Percentiles rank a stretch among this genome's conserved stretches.
phyloP scores from a whole-genome alignment of 1,284 basidiomycete species.

The Leccinum angustisporum region DNA sequence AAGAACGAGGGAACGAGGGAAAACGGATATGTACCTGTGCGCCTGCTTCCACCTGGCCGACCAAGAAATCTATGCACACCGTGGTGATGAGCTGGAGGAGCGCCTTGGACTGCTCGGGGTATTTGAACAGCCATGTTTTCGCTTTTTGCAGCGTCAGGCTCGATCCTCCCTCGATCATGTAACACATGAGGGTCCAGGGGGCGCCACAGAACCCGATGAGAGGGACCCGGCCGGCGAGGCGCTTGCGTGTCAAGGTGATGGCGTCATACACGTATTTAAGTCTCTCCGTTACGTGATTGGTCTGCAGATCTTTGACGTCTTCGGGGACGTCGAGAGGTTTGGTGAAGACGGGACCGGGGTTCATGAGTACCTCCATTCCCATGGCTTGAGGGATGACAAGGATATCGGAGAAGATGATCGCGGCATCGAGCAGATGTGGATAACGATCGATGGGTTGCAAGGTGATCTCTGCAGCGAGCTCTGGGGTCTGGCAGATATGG shows the following conservation, averaged over 20 bases:
- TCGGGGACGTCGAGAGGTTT: conserved; percentile 76
- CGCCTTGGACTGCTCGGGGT: conserved; percentile 78
- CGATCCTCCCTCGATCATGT: conserved; percentile 95
- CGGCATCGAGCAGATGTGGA: conserved; percentile 81
- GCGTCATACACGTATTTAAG: conserved; percentile 91
- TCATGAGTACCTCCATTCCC: conserved; percentile 94
- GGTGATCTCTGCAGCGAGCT: conserved; percentile 83
- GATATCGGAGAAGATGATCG: conserved; percentile 97
- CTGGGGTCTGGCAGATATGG: conserved; percentile 87
- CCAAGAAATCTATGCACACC: conserved; percentile 83
- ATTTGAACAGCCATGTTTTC: conserved; percentile 91
- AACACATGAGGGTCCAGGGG: conserved; percentile 95
- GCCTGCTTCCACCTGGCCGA: conserved; percentile 89
- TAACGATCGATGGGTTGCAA: conserved; percentile 90
- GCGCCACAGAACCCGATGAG: conserved; percentile 95
- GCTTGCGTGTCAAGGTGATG: conserved; percentile 78
- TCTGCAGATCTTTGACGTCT: conserved; percentile 64
- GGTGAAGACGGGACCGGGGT: conserved; percentile 86
- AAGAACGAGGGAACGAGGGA: no score
- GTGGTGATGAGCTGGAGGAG: conserved; percentile 78
- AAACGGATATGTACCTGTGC: conserved; percentile 67
- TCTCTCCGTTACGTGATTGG: conserved; percentile 78
- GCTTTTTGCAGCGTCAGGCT: conserved; percentile 86
- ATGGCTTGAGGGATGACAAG: conserved; percentile 95
- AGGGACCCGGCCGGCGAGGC: conserved; percentile 82